Percentiles rank a stretch among this genome's conserved stretches.
Conservation (phyloP, 106 monocot species). For the Dendrobium catenatum region DNA sequence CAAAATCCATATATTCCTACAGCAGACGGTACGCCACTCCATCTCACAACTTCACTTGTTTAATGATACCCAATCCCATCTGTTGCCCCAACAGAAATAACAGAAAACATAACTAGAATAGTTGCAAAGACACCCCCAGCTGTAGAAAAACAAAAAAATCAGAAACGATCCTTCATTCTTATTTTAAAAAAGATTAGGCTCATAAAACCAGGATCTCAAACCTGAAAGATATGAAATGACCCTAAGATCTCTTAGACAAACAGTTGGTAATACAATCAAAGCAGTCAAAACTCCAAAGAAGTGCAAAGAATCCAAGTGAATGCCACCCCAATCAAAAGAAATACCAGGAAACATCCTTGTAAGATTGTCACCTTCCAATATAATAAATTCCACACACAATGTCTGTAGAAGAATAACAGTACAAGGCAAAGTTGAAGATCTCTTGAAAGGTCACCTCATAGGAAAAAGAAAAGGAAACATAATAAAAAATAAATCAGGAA, state of each 20-base stretch:
- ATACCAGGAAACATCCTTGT: constrained; percentile 71
- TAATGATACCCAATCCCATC: constrained; percentile 59
- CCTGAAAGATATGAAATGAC: constrained; percentile 86
- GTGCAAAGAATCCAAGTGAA: constrained; percentile 65
- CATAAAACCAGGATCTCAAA: constrained; percentile 3
- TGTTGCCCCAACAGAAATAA: constrained; percentile 46
- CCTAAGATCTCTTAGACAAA: constrained; percentile 69
- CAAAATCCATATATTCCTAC: constrained; percentile 95
- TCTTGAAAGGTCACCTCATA: constrained; percentile 2
- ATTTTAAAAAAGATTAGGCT: neutral
- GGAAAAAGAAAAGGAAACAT: neutral
- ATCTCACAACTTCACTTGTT: constrained; percentile 49
- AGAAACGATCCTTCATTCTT: neutral
- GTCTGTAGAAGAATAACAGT: constrained; percentile 43
- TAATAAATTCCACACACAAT: constrained; percentile 94
- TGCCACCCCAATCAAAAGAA: constrained; percentile 44
- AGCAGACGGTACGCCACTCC: constrained; percentile 77
- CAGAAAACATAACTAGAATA: constrained; percentile 66
- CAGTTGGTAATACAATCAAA: constrained; percentile 78
- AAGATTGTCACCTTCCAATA: constrained; percentile 92
- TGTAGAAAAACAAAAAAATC: constrained; percentile 19
- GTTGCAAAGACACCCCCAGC: constrained; percentile 85
- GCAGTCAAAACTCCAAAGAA: constrained; percentile 73
- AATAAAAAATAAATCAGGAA: neutral
- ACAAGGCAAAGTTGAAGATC: neutral